Conservation (phyloP, 352 stramenopile genomes). For the Globisporangium nagaii region DNA sequence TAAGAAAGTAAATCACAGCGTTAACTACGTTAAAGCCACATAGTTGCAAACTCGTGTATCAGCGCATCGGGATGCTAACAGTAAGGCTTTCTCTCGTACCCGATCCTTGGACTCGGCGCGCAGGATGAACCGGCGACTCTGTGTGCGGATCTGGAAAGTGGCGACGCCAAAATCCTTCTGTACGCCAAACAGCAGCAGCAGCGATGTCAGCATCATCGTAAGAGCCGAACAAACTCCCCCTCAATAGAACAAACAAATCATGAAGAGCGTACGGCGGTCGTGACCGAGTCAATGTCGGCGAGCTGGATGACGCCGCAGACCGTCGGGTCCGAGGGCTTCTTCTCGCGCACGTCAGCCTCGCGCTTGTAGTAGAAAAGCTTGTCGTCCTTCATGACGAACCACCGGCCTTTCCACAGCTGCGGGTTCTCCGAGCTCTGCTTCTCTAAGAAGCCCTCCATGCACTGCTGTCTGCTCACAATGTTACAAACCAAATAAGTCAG, state of each 20-base stretch:
- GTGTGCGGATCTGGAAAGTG: constrained; percentile 79
- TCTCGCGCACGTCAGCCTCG: constrained; percentile 47
- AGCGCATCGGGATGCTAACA: neutral
- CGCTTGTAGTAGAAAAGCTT: constrained; percentile 82
- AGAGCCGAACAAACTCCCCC: too few relatives aligned
- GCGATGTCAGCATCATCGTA: neutral
- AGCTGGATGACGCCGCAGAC: constrained; percentile 76
- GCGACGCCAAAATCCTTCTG: constrained; percentile 81
- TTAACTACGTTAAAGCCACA: neutral
- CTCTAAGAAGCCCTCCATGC: constrained; percentile 75
- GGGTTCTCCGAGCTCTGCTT: constrained; percentile 78
- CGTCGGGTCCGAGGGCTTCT: constrained; percentile 44
- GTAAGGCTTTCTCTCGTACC: constrained; percentile 35
- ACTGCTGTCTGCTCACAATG: constrained; percentile 34
- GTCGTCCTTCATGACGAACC: constrained; percentile 86
- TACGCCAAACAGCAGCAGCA: neutral
- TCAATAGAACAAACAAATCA: constrained; percentile 5
- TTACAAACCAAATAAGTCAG: neutral
- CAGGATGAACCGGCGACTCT: constrained; percentile 73
- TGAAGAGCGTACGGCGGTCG: constrained; percentile 55
- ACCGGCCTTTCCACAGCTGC: constrained; percentile 68
- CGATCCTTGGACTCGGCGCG: constrained; percentile 78
- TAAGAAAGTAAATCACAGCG: neutral
- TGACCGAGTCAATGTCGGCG: constrained; percentile 80
- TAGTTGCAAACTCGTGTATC: neutral